Base-by-base conservation (phyloP, 345 rosid species). In the Anacardium occidentale region DNA sequence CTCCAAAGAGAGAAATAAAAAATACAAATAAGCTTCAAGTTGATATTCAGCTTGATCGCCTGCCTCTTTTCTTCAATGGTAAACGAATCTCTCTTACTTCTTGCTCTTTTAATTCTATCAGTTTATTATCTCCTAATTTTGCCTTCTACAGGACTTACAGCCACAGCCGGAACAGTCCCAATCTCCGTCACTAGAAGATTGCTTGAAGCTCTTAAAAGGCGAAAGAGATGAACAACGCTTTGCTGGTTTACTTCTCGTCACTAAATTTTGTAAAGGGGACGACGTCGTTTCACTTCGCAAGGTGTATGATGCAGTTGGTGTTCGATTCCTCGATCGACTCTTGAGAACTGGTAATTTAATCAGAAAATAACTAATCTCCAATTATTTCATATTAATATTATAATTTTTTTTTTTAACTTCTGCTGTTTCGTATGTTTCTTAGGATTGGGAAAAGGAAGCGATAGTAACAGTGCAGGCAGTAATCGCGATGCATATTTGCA, bases 141-240 rank as follows among this genome's bases (percentile, higher is more conserved):
- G 5, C 34, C 29, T 55, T 45, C 62, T 71, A 61, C 73, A 81
- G 85, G 85, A 81, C 13, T 54, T 64, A 34, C 64, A 54, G 40
- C 75, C 79, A 59, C 68, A 12, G 72, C 68, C 57, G 20, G 66
- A 66, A 64, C 58, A 68, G 50, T 47, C 34, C 22, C 54, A n/a
- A 51, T 25, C 72, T 61, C 82, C 87, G 9, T 81, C 95, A 5
- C 85, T 94, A 2, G 91, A 87, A 0, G 91, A 92, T 77, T 89
- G 93, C 86, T 85, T 94, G 80, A 90, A 78, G 86, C 82, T 92
- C 15, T 54, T 94, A 67, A 89, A 73, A 77, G 98, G 97, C 54
- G 92, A 88, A 77, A 83, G 95, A 61, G 98, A 94, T 81, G 98
- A 94, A 89, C 97, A 92, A 65, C 89, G 90, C 47, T 93, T 94